A percentile compares a stretch with the other conserved stretches of the same genome.
Conservation (phyloP, 768 basidiomycete species). For the Gelatoporia subvermispora region DNA sequence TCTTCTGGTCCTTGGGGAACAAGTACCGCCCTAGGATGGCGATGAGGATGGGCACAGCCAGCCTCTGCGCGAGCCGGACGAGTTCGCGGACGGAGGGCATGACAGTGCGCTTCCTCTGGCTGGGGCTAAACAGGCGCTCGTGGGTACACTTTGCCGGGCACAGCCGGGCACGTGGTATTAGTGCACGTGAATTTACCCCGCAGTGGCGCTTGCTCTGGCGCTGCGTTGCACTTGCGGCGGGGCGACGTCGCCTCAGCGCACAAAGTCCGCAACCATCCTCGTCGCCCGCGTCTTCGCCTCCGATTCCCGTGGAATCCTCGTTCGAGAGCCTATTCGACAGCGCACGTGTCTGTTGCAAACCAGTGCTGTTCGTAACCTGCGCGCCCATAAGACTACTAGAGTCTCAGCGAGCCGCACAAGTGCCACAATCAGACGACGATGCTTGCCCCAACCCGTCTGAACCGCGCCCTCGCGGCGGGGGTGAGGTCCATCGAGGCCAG, state of each 20-base stretch:
- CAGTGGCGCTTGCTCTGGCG: too few species aligned
- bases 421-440: constrained; percentile 9
- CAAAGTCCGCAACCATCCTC: constrained; percentile 1
- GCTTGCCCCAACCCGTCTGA: constrained; percentile 16
- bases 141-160: too few species aligned
- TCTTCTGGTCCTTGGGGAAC: neutral
- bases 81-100: constrained; percentile 5
- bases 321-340: neutral
- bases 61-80: constrained; percentile 5
- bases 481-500: constrained; percentile 4
- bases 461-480: constrained; percentile 8
- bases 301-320: neutral
- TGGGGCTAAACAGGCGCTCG: neutral
- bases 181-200: neutral
- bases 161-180: too few species aligned
- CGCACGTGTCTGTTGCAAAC: neutral
- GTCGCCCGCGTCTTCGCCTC: neutral
- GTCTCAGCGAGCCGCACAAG: constrained; percentile 4
- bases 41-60: constrained; percentile 14
- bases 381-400: too few species aligned
- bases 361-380: constrained; percentile 1
- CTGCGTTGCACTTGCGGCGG: too few species aligned
- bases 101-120: neutral
- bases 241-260: too few species aligned
- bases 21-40: constrained; percentile 5